Base-by-base conservation (phyloP, 1,284 basidiomycete species). In the Veloboletus limbatus region DNA sequence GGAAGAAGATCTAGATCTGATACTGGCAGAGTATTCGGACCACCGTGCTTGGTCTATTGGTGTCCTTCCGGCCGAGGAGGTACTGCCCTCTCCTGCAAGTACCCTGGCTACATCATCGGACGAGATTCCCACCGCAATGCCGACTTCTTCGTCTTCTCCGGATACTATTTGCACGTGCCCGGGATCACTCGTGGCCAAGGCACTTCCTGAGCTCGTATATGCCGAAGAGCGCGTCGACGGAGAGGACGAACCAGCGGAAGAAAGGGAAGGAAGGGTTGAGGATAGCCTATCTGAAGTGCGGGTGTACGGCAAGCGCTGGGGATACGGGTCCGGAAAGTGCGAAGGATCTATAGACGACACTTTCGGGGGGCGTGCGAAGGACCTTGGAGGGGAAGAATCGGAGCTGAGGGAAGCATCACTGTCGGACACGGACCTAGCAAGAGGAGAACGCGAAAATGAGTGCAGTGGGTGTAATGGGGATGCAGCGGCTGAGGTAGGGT, bases 191-290 rank as follows among this genome's bases (percentile, higher is more conserved):
- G 79, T 78, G 18, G 72, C 69, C 24, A 77, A 62, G 10, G 75
- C 72, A 62, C 81, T 82, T 44, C 79, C 83, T 22, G 78, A 80
- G 59, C 74, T 82, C 20, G 84, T 82, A 60, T 87, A 87, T 9
- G 85, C 83, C 8, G 85, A 88, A 3, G 87, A 88, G 47, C 86
- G 78, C 7, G 85, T 80, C 4, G 85, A 88, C 2, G 76, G 73
- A 31, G 82, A 79, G 9, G 83, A 81, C 2, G 85, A 85, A 41
- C 77, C 77, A 32, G 77, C 75, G 4, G 81, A 83, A 4, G 85
- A 87, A 41, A 86, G 77, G 17, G 79, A 70, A 5, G 79, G 79
- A 32, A 73, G 72, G 28, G 69, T 63, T 6, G 70, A 71, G n/a
- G 70, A 67, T 6, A 71, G 64, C 50, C 72, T 67, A 38, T 71